Evolutionary conservation across 2,329 filamentous ascomycete genomes (phyloP), one percentile per base, ranked within the genome.

Genomic region (Phaeoacremonium minimum): DNA sequence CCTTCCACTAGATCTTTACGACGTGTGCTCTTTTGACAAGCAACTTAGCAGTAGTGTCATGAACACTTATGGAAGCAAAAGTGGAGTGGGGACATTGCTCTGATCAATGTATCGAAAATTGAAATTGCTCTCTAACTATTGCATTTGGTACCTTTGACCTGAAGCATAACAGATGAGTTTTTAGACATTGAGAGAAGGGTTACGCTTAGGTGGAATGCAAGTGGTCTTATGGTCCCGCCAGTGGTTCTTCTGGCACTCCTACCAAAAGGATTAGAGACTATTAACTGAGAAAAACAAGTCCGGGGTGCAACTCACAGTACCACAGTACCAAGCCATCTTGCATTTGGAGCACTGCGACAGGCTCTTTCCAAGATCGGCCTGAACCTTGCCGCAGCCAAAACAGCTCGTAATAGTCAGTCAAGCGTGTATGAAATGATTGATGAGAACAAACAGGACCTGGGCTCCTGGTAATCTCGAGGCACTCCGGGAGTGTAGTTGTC

Each of bases 211-310:
- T n/a, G n/a, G n/a, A n/a, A n/a, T n/a, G n/a, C n/a, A n/a, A n/a
- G n/a, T n/a, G n/a, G n/a, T n/a, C n/a, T 19, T 35, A 18, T 35
- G 26, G 5, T 26, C 26, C 15, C 22, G 19, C 33, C 33, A 35
- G 15, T 35, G 33, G 5, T 26, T 18, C 16, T 19, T 35, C 26
- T 30, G 33, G 26, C 33, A 35, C 26, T 35, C 26, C 33, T 35
- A n/a, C n/a, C n/a, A n/a, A n/a, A n/a, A n/a, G n/a, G n/a, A n/a
- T 6, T 28, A n/a, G 3, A 15, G 7, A 9, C 14, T 8, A 4
- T 30, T 15, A 5, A 2, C 3, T 30, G 8, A 35, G 33, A 5
- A 13, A 15, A 2, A 2, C 11, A 5, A 18, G 9, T 13, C 9
- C 3, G 15, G 12, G 12, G 15, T 9, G 8, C 2, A 5, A 35